Conservation (phyloP, 1,284 basidiomycete genomes). For the Xerocomus nothofagi region DNA sequence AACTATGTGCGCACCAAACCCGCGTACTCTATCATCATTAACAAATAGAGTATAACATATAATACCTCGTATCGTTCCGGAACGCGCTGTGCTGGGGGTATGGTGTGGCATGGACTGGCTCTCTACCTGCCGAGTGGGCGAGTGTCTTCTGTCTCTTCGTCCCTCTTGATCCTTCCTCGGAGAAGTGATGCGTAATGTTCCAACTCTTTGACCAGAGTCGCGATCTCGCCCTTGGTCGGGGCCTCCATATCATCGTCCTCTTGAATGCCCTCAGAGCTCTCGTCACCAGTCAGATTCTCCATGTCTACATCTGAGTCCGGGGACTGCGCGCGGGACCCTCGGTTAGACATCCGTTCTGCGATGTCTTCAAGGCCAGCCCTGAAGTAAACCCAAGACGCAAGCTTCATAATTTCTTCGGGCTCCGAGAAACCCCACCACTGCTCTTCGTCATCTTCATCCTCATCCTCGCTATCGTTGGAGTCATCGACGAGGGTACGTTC, state of each 20-base stretch:
- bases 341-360: slow-evolving; percentile 16
- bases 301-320: slow-evolving; percentile 20
- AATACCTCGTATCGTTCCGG: slow-evolving; percentile 3
- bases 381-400: slow-evolving; percentile 64
- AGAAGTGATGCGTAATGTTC: slow-evolving; percentile 51
- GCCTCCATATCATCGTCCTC: slow-evolving; percentile 4
- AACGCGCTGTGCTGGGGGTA: slow-evolving; percentile 13
- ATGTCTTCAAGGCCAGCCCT: slow-evolving; percentile 47
- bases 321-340: neutral
- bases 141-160: slow-evolving; percentile 21
- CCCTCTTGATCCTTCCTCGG: slow-evolving; percentile 43
- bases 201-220: slow-evolving; percentile 44
- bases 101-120: neutral
- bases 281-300: slow-evolving; percentile 19
- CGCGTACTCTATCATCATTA: slow-evolving; percentile 21
- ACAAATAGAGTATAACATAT: slow-evolving; percentile 33
- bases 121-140: slow-evolving; percentile 4
- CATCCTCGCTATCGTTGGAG: slow-evolving; percentile 26
- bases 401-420: slow-evolving; percentile 57
- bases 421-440: slow-evolving; percentile 78
- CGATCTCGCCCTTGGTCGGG: slow-evolving; percentile 36
- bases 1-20: slow-evolving; percentile 9
- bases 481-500: slow-evolving; percentile 25
- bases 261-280: slow-evolving; percentile 5
- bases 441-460: slow-evolving; percentile 32